phyloP scores from a whole-genome alignment of 2,329 filamentous ascomycete genomes.

The Alternaria ventricosa region DNA sequence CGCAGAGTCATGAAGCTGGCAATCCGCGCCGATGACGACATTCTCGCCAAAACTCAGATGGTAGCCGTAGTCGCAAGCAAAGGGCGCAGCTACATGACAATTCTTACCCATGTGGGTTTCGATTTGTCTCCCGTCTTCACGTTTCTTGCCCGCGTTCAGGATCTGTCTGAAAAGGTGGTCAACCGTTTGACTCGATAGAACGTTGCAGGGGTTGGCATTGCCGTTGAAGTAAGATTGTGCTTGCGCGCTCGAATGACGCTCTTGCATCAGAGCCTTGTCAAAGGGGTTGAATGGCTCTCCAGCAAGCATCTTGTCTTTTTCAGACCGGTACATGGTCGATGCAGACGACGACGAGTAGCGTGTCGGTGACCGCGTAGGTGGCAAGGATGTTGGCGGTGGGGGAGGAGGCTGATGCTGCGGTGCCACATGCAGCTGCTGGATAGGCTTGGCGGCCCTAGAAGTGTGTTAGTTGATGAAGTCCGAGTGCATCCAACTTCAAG shows the following conservation, averaged over 20 bases:
- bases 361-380: conserved; percentile 31
- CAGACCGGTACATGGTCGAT: conserved; percentile 59
- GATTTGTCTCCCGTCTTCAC: conserved; percentile 14
- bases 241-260: conserved; percentile 82
- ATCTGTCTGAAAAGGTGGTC: conserved; percentile 75
- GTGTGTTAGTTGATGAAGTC: neutral
- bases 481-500: neutral
- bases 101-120: conserved; percentile 72
- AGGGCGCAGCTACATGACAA: conserved; percentile 83
- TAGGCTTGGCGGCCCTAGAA: conserved; percentile 49
- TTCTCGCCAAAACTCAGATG: conserved; percentile 89
- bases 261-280: conserved; percentile 76
- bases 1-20: conserved; percentile 85
- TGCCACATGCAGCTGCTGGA: conserved; percentile 35
- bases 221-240: conserved; percentile 89
- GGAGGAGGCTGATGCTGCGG: conserved; percentile 28
- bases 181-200: conserved; percentile 70
- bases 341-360: conserved; percentile 29
- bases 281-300: conserved; percentile 82
- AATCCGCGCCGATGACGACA: conserved; percentile 82
- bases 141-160: conserved; percentile 63
- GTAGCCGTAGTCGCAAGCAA: conserved; percentile 94
- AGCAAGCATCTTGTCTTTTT: conserved; percentile 89
- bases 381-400: conserved; percentile 25
- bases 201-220: conserved; percentile 73